Base-by-base conservation (phyloP, 1,284 basidiomycete species). In the Ceratobasidium sp. region DNA sequence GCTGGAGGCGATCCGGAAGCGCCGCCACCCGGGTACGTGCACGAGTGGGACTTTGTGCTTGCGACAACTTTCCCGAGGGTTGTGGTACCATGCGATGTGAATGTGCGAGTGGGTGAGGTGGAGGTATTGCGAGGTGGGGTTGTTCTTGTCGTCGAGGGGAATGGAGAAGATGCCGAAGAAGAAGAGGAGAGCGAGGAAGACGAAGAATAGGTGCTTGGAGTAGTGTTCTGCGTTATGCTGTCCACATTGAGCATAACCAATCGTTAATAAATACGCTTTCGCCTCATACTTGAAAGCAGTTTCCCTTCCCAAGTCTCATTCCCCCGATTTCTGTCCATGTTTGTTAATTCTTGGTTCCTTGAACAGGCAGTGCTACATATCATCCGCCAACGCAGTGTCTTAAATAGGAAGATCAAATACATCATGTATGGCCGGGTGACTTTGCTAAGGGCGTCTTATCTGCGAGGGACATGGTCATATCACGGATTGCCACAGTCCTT, bases 1-100 rank as follows among this genome's bases (percentile, higher is more conserved):
- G 80, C 84, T 1, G 83, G 82, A 11, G 84, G 83, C 5, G 89
- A 91, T 78, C 88, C 89, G 0, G 69, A 78, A 0, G 80, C 81
- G 1, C 83, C 87, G 0, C 87, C 88, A 0, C 81, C 43, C 82
- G 84, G 44, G 46, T 57, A 82, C 32, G 79, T 82, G 15, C 83
- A 85, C 59, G 92, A 90, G 87, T 94, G 92, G 90, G 89, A 88
- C 1, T 95, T 95, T 86, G 87, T 85, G 76, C 85, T 95, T 51
- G 89, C 88, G 29, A 86, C 88, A 3, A 87, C 92, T 17, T 95
- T 93, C 80, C 94, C 94, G 3, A 85, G 93, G 69, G 84, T 85
- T 66, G 89, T 90, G 82, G 87, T 95, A 66, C 85, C 84, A 7
- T 93, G 89, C 89, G 80, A 81, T 32, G 69, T 83, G 0, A 83